phyloP scores from a whole-genome alignment of 805 yeast species.

The Metschnikowia bowlesiae region DNA sequence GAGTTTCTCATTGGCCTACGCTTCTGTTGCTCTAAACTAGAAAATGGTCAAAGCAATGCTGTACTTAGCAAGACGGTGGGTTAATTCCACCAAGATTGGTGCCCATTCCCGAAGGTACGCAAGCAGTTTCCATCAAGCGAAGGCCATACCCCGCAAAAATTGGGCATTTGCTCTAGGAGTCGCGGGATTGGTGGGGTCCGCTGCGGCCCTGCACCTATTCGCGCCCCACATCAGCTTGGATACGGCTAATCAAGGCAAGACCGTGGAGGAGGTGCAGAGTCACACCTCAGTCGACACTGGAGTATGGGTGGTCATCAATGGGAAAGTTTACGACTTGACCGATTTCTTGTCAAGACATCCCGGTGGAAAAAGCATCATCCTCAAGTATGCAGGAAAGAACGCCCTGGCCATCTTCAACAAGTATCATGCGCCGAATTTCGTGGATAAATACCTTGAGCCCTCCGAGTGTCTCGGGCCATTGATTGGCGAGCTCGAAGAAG shows the following conservation, averaged over 20 bases:
- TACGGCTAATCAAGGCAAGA: constrained; percentile 8
- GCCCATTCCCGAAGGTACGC: not conserved
- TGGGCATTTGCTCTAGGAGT: not conserved
- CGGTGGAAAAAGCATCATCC: constrained; percentile 38
- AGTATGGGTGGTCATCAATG: constrained; percentile 32
- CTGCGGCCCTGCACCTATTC: not conserved
- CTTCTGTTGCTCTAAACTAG: not conserved
- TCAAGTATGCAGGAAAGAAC: constrained; percentile 49
- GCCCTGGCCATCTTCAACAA: constrained; percentile 39
- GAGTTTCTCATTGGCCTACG: too few relatives aligned
- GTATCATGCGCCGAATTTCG: constrained; percentile 31
- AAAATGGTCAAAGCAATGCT: not conserved
- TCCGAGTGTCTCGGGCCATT: constrained; percentile 21
- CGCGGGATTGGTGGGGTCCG: constrained; percentile 1
- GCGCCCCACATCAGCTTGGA: constrained; percentile 4
- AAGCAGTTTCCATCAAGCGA: not conserved
- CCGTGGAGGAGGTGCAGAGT: constrained; percentile 13
- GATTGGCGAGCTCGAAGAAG: constrained; percentile 17
- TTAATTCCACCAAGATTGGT: not conserved
- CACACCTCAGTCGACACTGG: constrained; percentile 10
- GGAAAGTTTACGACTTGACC: constrained; percentile 33
- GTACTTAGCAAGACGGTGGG: not conserved
- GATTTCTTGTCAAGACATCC: constrained; percentile 44
- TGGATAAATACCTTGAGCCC: constrained; percentile 18
- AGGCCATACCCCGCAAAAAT: not conserved